A percentile compares a stretch with the other conserved stretches of the same genome.
Evolutionary conservation across 768 basidiomycete genomes (phyloP).

Genomic region (Fistulinella prunicolor): DNA sequence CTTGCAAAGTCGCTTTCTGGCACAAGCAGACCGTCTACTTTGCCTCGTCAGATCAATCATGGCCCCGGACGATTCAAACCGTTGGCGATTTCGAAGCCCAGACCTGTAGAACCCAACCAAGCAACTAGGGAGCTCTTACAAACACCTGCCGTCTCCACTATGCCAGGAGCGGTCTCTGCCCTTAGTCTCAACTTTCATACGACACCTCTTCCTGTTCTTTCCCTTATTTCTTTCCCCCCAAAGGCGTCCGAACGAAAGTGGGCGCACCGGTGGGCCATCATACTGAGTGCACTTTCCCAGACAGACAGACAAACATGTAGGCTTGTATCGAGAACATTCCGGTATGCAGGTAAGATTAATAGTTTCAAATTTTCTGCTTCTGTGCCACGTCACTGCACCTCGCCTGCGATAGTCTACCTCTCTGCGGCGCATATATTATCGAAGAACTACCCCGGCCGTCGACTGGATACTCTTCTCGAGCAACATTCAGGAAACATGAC

Average conservation of each 20-base stretch:
- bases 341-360: slow-evolving; percentile 52
- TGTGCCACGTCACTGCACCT: no score
- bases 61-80: slow-evolving; percentile 18
- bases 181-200: background rate
- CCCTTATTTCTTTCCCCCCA: slow-evolving; percentile 54
- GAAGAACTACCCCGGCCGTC: slow-evolving; percentile 46
- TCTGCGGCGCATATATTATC: slow-evolving; percentile 52
- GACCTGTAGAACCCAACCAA: background rate
- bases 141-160: background rate
- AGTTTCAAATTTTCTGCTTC: background rate
- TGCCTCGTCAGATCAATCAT: background rate
- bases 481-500: slow-evolving; percentile 44
- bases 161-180: background rate
- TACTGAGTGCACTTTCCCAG: slow-evolving; percentile 47
- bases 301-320: slow-evolving; percentile 44
- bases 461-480: slow-evolving; percentile 40
- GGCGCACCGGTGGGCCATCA: slow-evolving; percentile 49
- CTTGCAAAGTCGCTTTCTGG: background rate
- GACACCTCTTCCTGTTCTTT: slow-evolving; percentile 26
- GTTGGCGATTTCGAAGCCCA: background rate
- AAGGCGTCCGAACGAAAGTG: slow-evolving; percentile 55
- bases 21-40: background rate
- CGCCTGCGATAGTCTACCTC: slow-evolving; percentile 59
- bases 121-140: background rate
- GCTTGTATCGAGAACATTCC: slow-evolving; percentile 57